Conservation (phyloP, 805 yeast species). For the Lipomyces orientalis region DNA sequence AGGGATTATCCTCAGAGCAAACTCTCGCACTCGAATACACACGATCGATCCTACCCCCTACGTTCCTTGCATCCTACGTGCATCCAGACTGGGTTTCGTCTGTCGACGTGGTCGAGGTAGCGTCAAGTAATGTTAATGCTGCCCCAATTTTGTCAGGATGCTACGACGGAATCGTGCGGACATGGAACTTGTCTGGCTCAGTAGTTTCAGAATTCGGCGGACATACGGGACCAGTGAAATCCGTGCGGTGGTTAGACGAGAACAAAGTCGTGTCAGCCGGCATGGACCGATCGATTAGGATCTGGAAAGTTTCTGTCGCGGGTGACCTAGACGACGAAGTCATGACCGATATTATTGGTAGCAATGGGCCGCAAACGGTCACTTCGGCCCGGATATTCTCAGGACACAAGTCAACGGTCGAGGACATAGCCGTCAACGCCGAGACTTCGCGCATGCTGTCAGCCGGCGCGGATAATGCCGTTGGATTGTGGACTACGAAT, state of each 20-base stretch:
- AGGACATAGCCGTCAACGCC: conserved; percentile 65
- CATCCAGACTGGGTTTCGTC: conserved; percentile 97
- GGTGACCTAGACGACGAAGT: conserved; percentile 55
- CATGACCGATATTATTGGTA: conserved; percentile 48
- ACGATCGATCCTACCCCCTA: conserved; percentile 92
- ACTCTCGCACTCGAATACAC: conserved; percentile 85
- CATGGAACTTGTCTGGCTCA: conserved; percentile 82
- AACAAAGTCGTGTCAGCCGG: conserved; percentile 83
- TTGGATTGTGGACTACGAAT: conserved; percentile 89
- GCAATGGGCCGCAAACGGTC: conserved; percentile 37
- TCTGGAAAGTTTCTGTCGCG: conserved; percentile 72
- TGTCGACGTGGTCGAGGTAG: conserved; percentile 53
- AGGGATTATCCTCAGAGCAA: conserved; percentile 84
- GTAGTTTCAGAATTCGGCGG: conserved; percentile 83
- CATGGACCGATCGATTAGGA: conserved; percentile 83
- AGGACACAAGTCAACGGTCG: conserved; percentile 91
- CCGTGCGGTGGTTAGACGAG: conserved; percentile 78
- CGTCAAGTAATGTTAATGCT: neutral
- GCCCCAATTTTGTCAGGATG: conserved; percentile 80
- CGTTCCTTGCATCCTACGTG: conserved; percentile 81
- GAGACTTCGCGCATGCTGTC: conserved; percentile 70
- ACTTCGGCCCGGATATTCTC: conserved; percentile 52
- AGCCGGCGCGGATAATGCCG: conserved; percentile 77
- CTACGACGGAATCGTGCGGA: conserved; percentile 91
- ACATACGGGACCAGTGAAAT: conserved; percentile 84